Evolutionary conservation across 371 early-diverging fungal species (phyloP).

Genomic region (Rhizopus arrhizus): DNA sequence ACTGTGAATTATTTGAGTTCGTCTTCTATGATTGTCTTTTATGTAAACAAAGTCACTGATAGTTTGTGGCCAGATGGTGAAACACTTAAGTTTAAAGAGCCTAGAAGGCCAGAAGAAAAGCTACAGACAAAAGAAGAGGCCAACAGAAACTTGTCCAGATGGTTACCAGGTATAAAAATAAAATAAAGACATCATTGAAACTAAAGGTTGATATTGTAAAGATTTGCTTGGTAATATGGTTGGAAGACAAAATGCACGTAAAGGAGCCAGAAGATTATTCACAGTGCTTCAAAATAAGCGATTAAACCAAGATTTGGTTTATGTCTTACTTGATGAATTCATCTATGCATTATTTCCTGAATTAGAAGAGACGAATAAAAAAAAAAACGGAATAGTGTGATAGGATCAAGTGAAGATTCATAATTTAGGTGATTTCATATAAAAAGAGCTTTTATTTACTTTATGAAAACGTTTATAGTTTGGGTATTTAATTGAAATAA

Average conservation of each 20-base stretch:
- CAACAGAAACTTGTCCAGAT: slow-evolving; percentile 64
- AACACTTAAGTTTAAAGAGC: slow-evolving; percentile 31
- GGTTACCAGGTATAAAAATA: slow-evolving; percentile 59
- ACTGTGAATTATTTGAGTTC: slow-evolving; percentile 37
- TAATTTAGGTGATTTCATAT: no score
- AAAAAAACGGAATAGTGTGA: not conserved
- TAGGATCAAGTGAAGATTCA: no score
- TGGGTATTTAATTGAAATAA: no score
- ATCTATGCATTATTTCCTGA: slow-evolving; percentile 76
- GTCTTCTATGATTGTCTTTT: slow-evolving; percentile 49
- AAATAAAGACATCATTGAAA: not conserved
- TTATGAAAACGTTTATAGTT: no score
- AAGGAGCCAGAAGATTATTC: slow-evolving; percentile 75
- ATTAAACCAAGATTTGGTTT: slow-evolving; percentile 78
- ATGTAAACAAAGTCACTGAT: slow-evolving; percentile 39
- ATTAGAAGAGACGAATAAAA: slow-evolving; percentile 20
- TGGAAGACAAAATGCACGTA: slow-evolving; percentile 79
- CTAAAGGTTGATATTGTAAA: slow-evolving; percentile 19
- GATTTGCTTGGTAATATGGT: slow-evolving; percentile 80
- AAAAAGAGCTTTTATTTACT: no score
- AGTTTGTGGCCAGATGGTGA: slow-evolving; percentile 61
- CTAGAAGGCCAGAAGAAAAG: slow-evolving; percentile 59
- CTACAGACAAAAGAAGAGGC: slow-evolving; percentile 61
- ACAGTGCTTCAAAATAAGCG: slow-evolving; percentile 74
- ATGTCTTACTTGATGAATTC: slow-evolving; percentile 76